Evolutionary conservation across 805 yeast genomes (phyloP), one percentile per base, ranked within the genome.

Genomic region (Lipomyces kockii): DNA sequence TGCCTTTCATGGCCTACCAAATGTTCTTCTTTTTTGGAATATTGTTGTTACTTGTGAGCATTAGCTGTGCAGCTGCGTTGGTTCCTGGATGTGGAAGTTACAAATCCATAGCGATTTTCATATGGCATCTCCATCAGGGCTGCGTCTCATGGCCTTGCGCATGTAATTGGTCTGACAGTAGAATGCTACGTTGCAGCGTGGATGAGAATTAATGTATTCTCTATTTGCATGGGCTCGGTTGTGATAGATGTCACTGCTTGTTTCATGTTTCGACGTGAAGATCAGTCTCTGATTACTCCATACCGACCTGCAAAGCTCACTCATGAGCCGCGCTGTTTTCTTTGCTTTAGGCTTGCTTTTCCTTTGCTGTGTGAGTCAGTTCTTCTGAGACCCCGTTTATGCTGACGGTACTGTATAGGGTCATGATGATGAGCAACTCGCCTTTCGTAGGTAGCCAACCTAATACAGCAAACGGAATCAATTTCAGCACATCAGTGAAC

Each of bases 401-500:
- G 22, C 49, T 43, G 49, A 43, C 22, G 3, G 20, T 17, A 6
- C 9, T 43, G 22, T 17, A 6, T 27, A 63, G 66, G 60, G 66
- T 63, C 58, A 59, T 63, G 66, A 51, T 63, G 58, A 60, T 63
- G 66, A 35, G 66, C 66, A 63, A 63, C 58, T 63, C 66, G 8
- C 65, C 68, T n/a, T 65, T 65, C 32, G 54, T 27, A 6, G 63
- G 60, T 39, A 65, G 55, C 55, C 64, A 66, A 32, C 63, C 39
- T 25, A 66, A 60, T 22, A 54, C 56, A 58, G 56, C 52, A 9
- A 61, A 58, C 35, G 68, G 64, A 12, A 60, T 68, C 14, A 68
- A 66, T 55, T 68, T 68, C 60, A 63, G 68, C 53, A 63, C 71
- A 11, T 65, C 71, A n/a, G 64, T 68, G 64, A 63, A 69, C 56